Conservation (phyloP, 306 rosid genomes). For the Pyrus bretschneideri region DNA sequence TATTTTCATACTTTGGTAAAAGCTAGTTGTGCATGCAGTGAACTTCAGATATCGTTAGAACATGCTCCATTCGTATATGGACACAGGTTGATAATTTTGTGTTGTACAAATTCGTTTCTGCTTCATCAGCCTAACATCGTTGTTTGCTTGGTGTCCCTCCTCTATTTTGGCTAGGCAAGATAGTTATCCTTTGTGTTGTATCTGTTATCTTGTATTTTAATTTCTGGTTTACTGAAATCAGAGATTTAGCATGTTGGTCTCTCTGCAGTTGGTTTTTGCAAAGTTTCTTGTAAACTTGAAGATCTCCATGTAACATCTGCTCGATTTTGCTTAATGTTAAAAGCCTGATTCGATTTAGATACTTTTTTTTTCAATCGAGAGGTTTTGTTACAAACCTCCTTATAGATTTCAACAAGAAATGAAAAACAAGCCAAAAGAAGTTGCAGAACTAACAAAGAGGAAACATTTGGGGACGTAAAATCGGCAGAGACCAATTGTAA, state of each 20-base stretch:
- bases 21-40: conserved; percentile 25
- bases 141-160: neutral
- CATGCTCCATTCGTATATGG: neutral
- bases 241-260: neutral
- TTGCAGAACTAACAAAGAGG: conserved; percentile 58
- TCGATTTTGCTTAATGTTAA: neutral
- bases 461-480: conserved; percentile 72
- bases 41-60: neutral
- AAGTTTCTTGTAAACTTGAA: neutral
- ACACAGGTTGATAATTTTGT: neutral
- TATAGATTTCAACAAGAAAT: conserved; percentile 1
- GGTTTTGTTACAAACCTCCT: neutral
- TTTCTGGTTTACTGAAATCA: neutral
- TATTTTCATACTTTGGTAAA: conserved; percentile 66
- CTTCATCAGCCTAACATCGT: neutral
- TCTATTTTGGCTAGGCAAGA: neutral
- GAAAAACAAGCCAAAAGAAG: conserved; percentile 7
- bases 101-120: neutral
- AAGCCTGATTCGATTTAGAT: neutral
- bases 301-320: neutral
- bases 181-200: neutral
- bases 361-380: neutral
- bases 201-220: neutral
- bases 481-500: conserved; percentile 62
- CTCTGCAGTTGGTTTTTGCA: neutral